Evolutionary conservation across 2,329 filamentous ascomycete species (phyloP).

Genomic region (Microsporum canis): DNA sequence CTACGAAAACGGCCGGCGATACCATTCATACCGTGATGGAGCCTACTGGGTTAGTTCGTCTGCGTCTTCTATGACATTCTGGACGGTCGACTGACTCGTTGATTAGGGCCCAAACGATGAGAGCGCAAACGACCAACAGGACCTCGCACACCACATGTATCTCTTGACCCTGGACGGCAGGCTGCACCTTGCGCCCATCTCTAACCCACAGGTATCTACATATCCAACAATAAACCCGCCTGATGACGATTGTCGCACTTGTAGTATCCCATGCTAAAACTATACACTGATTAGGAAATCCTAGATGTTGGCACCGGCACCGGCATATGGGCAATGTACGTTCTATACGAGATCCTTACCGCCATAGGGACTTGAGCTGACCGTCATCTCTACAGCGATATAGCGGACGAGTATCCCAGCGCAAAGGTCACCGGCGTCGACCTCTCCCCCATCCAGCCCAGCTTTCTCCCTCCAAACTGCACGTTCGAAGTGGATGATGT

Average conservation of each 20-base stretch:
- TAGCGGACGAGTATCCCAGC: constrained; percentile 27
- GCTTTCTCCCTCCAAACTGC: constrained; percentile 36
- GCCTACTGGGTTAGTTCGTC: constrained; percentile 6
- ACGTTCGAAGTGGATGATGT: constrained; percentile 40
- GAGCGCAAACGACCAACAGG: constrained; percentile 16
- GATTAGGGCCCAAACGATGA: constrained; percentile 20
- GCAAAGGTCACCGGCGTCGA: constrained; percentile 38
- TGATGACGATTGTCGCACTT: neutral
- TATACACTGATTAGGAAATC: constrained; percentile 2
- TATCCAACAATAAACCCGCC: neutral
- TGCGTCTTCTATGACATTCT: neutral
- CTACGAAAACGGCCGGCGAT: constrained; percentile 8
- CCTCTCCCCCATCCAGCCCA: constrained; percentile 40
- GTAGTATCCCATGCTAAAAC: neutral
- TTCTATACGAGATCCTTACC: neutral
- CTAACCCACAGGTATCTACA: constrained; percentile 9
- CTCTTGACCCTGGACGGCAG: constrained; percentile 19
- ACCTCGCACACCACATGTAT: constrained; percentile 21
- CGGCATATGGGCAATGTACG: constrained; percentile 9
- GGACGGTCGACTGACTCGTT: neutral
- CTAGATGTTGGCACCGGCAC: constrained; percentile 10
- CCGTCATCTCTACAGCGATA: constrained; percentile 15
- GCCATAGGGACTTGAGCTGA: neutral
- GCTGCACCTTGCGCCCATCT: constrained; percentile 21
- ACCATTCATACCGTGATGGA: constrained; percentile 7